These are phyloP conservation scores for Suillus weaverae DNA, from an alignment of 768 basidiomycete genomes.

Conservation along the genomic window DNA sequence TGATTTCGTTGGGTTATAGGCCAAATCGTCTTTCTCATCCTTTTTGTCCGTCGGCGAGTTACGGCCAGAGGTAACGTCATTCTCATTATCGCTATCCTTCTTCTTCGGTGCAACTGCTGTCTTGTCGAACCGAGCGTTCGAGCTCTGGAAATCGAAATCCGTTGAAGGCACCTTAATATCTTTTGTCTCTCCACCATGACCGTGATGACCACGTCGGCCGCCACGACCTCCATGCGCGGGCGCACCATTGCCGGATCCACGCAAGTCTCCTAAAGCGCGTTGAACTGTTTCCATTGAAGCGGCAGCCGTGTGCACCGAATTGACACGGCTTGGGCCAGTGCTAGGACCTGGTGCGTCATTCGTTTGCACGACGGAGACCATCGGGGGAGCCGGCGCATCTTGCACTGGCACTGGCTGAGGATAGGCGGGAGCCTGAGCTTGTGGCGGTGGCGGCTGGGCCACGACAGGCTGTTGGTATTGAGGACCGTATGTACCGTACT, in stretches of 20 bases:
- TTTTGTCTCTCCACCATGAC: constrained; percentile 31
- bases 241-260: constrained; percentile 30
- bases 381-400: constrained; percentile 19
- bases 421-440: constrained; percentile 27
- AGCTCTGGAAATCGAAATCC: constrained; percentile 80
- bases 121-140: constrained; percentile 84
- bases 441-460: constrained; percentile 29
- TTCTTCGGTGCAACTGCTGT: constrained; percentile 46
- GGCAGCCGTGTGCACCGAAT: constrained; percentile 68
- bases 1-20: constrained; percentile 76
- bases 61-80: constrained; percentile 30
- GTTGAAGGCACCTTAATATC: constrained; percentile 63
- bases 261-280: constrained; percentile 52
- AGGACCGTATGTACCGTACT: constrained; percentile 29
- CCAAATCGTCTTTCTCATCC: constrained; percentile 39
- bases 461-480: constrained; percentile 33
- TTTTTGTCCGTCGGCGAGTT: constrained; percentile 28
- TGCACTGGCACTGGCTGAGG: constrained; percentile 28
- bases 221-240: constrained; percentile 39
- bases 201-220: constrained; percentile 33
- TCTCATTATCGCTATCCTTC: constrained; percentile 31
- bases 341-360: constrained; percentile 26
- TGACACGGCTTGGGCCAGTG: constrained; percentile 35
- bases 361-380: constrained; percentile 19
- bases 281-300: constrained; percentile 76